Evolutionary conservation across 495 filamentous ascomycete genomes (phyloP).

Genomic region (Xylaria curta): DNA sequence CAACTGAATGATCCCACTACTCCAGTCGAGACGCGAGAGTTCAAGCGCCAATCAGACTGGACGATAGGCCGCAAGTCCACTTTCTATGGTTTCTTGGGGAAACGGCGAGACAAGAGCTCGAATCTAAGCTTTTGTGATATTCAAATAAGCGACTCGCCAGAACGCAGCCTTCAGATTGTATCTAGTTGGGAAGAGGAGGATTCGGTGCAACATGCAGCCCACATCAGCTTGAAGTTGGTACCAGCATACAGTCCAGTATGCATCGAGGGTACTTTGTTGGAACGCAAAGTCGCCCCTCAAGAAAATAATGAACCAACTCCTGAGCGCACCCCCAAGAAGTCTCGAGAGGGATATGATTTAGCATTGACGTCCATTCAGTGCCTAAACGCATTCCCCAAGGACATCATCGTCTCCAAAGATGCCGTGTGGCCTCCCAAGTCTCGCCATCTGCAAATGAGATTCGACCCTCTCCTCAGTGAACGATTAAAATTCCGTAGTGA

Average conservation of each 20-base stretch:
- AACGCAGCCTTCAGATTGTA: conserved; percentile 43
- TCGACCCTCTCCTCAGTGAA: conserved; percentile 64
- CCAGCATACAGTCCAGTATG: conserved; percentile 49
- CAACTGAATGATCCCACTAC: neutral
- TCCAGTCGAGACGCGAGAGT: neutral
- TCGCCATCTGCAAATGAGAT: conserved; percentile 86
- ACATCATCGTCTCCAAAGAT: conserved; percentile 74
- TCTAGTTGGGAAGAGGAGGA: conserved; percentile 36
- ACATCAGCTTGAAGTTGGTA: conserved; percentile 41
- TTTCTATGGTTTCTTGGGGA: conserved; percentile 75
- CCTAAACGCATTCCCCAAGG: conserved; percentile 77
- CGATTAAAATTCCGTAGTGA: conserved; percentile 66
- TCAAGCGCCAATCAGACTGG: conserved; percentile 36
- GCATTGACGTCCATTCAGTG: conserved; percentile 64
- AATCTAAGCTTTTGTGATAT: conserved; percentile 73
- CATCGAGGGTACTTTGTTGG: conserved; percentile 41
- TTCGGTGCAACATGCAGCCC: conserved; percentile 32
- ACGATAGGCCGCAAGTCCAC: conserved; percentile 57
- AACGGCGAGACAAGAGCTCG: conserved; percentile 66
- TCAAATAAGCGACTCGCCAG: conserved; percentile 35
- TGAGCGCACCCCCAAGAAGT: neutral
- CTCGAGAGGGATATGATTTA: conserved; percentile 28
- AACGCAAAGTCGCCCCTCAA: neutral
- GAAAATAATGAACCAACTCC: conserved; percentile 16
- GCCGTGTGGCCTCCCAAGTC: conserved; percentile 74